Percentiles rank a stretch among this genome's conserved stretches.
Evolutionary conservation across 768 basidiomycete species (phyloP).

Genomic region (Lyophyllum semitale): DNA sequence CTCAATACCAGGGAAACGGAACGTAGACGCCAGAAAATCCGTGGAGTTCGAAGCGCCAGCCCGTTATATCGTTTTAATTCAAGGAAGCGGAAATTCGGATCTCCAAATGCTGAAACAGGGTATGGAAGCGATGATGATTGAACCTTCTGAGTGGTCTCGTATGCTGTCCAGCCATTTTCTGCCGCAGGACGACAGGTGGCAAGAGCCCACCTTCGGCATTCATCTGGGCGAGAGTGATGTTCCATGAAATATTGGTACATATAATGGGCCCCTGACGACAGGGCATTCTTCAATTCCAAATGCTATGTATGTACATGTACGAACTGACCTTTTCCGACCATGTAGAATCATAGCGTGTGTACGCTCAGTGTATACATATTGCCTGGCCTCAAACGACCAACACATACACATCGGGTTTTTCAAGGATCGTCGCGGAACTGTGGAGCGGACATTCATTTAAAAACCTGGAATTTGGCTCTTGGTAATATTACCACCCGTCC

Average conservation of each 20-base stretch:
- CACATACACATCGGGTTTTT: neutral
- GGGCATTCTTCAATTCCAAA: neutral
- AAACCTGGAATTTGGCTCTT: neutral
- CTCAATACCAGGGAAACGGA: slow-evolving; percentile 62
- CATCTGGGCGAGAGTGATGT: no score
- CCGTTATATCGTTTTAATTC: slow-evolving; percentile 3
- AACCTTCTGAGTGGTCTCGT: neutral
- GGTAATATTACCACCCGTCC: neutral
- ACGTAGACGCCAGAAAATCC: slow-evolving; percentile 49
- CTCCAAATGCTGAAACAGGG: neutral
- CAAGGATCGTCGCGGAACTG: neutral
- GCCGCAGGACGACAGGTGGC: neutral
- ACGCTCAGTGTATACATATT: neutral
- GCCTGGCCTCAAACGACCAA: neutral
- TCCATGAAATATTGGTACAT: neutral
- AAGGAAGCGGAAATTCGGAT: slow-evolving; percentile 12
- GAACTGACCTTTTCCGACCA: neutral
- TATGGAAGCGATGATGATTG: slow-evolving; percentile 12
- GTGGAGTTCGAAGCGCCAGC: slow-evolving; percentile 22
- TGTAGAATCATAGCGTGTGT: neutral
- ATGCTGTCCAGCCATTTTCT: neutral
- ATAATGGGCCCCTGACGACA: neutral
- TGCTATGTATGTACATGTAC: neutral
- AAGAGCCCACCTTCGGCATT: no score
- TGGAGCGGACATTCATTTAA: neutral